Percentiles rank a stretch among this genome's conserved stretches.
Evolutionary conservation across 2,329 filamentous ascomycete species (phyloP).

Genomic region (Leptographium procerum): DNA sequence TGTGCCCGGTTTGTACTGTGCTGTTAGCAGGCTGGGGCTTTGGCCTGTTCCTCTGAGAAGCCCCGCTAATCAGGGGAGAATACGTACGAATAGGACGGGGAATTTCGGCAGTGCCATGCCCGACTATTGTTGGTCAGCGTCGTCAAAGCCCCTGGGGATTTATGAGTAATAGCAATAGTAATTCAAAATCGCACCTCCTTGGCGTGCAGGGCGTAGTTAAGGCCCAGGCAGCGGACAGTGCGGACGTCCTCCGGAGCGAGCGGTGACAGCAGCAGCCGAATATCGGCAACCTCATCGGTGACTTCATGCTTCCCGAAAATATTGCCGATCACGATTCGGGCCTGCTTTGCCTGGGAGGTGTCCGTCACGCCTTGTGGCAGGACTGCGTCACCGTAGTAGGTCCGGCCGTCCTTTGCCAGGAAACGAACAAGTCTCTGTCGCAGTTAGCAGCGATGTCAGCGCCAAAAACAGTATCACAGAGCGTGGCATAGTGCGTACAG

Average conservation of each 20-base stretch:
- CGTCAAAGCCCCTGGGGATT: too few relatives aligned
- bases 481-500: conserved; percentile 6
- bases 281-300: conserved; percentile 47
- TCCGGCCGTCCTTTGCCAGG: conserved; percentile 55
- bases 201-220: conserved; percentile 64
- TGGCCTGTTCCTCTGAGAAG: neutral
- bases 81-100: conserved; percentile 56
- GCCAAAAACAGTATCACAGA: too few relatives aligned
- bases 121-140: conserved; percentile 21
- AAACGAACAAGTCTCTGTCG: conserved; percentile 60
- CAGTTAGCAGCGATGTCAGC: neutral
- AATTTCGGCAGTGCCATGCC: conserved; percentile 58
- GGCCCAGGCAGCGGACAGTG: conserved; percentile 57
- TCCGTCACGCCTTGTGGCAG: conserved; percentile 49
- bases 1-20: conserved; percentile 55
- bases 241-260: conserved; percentile 50
- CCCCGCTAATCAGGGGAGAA: neutral
- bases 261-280: conserved; percentile 49
- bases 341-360: conserved; percentile 47
- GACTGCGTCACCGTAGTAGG: conserved; percentile 66
- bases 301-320: conserved; percentile 55
- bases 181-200: conserved; percentile 37
- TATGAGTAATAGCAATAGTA: too few relatives aligned
- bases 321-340: conserved; percentile 51
- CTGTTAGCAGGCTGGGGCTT: neutral